Evolutionary conservation across 2,329 filamentous ascomycete genomes (phyloP).

Genomic region (Geosmithia flava): DNA sequence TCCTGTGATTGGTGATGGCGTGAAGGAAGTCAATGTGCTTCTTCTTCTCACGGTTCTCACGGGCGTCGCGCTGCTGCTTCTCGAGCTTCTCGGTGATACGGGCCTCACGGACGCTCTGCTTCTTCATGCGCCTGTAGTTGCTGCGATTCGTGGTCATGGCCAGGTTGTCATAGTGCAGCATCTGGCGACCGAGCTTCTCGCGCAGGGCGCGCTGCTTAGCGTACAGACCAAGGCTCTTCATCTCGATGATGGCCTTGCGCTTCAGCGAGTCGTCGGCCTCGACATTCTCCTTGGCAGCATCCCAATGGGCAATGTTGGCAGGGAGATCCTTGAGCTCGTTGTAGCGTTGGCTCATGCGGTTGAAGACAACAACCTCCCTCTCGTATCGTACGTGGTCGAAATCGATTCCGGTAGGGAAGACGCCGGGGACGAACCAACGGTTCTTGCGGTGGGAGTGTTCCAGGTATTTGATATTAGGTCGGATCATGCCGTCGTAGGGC

Average conservation of each 20-base stretch:
- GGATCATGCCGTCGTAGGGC: constrained; percentile 49
- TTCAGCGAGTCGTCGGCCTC: constrained; percentile 74
- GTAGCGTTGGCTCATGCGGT: constrained; percentile 76
- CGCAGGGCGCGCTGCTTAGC: constrained; percentile 79
- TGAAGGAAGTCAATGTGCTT: constrained; percentile 88
- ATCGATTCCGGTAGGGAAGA: constrained; percentile 83
- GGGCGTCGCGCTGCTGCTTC: constrained; percentile 94
- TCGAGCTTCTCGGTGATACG: constrained; percentile 97
- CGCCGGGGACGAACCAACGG: constrained; percentile 70
- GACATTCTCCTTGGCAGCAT: constrained; percentile 55
- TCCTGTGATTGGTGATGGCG: constrained; percentile 70
- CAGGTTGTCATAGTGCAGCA: constrained; percentile 91
- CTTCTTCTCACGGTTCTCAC: constrained; percentile 94
- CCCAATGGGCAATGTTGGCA: constrained; percentile 79
- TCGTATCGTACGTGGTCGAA: constrained; percentile 77
- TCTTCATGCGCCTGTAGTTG: constrained; percentile 89
- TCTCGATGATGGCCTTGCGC: constrained; percentile 83
- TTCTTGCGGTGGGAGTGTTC: constrained; percentile 67
- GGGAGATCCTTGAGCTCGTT: constrained; percentile 72
- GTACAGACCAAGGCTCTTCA: constrained; percentile 81
- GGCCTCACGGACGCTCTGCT: constrained; percentile 88
- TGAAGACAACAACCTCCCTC: constrained; percentile 79
- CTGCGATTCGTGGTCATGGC: constrained; percentile 94
- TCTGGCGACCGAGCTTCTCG: constrained; percentile 77
- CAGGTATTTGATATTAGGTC: constrained; percentile 58